Conservation (phyloP, 1,139 yeast species). For the Pichia sp. region DNA sequence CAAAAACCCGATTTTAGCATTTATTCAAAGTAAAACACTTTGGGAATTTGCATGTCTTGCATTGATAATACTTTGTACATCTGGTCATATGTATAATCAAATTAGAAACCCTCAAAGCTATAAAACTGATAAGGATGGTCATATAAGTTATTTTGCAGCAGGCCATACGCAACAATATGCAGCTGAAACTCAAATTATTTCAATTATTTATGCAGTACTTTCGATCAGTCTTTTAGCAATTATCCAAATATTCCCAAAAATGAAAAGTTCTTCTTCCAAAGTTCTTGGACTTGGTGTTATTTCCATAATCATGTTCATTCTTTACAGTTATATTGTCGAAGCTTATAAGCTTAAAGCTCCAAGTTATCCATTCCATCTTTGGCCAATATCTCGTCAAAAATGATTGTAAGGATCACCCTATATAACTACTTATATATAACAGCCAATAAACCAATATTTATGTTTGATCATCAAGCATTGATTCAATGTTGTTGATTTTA, state of each 20-base stretch:
- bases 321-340: constrained; percentile 49
- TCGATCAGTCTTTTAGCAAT: constrained; percentile 45
- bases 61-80: constrained; percentile 60
- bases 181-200: constrained; percentile 71
- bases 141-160: constrained; percentile 51
- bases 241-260: constrained; percentile 42
- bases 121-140: constrained; percentile 50
- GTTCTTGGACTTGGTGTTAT: constrained; percentile 39
- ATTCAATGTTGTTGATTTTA: constrained; percentile 15
- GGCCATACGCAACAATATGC: constrained; percentile 75
- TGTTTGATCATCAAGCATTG: not conserved
- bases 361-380: constrained; percentile 51
- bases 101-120: constrained; percentile 74
- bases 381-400: not conserved
- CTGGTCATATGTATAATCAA: constrained; percentile 91
- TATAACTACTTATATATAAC: not conserved
- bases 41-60: constrained; percentile 40
- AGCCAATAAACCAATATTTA: not conserved
- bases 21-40: constrained; percentile 20
- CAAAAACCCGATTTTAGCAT: constrained; percentile 10
- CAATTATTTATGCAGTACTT: constrained; percentile 55
- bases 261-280: constrained; percentile 38
- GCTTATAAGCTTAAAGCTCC: constrained; percentile 52
- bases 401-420: not conserved
- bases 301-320: constrained; percentile 38